A percentile compares a stretch with the other conserved stretches of the same genome.
phyloP scores from a whole-genome alignment of 768 basidiomycete genomes.

The Megacollybia marginata region DNA sequence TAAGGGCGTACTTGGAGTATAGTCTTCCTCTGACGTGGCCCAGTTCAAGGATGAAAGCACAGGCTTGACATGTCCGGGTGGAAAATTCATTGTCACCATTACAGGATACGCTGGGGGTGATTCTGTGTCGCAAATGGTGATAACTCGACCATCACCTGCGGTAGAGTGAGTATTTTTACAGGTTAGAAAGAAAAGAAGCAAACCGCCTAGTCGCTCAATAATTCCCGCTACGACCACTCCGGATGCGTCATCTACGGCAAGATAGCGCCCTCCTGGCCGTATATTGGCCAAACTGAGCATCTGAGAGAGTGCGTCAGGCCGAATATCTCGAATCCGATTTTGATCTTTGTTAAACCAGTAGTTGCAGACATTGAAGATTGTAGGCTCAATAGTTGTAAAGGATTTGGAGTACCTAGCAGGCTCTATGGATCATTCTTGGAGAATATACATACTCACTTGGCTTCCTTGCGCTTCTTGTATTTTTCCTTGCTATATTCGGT shows the following conservation, averaged over 20 bases:
- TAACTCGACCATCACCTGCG: conserved; percentile 69
- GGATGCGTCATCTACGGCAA: conserved; percentile 89
- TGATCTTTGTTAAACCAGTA: conserved; percentile 88
- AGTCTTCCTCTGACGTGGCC: conserved; percentile 78
- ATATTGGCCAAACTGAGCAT: conserved; percentile 80
- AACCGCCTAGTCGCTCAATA: conserved; percentile 82
- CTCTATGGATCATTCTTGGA: background rate
- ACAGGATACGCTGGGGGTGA: conserved; percentile 90
- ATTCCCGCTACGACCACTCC: conserved; percentile 82
- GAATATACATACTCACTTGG: conserved; percentile 56
- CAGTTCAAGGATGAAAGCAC: conserved; percentile 76
- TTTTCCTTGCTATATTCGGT: conserved; percentile 99
- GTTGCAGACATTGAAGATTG: conserved; percentile 78
- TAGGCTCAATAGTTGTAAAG: conserved; percentile 85
- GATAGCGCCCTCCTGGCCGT: conserved; percentile 77
- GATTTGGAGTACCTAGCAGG: conserved; percentile 70
- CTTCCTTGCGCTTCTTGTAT: conserved; percentile 93
- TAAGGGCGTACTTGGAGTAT: conserved; percentile 48
- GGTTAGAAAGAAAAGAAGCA: background rate
- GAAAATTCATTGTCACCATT: conserved; percentile 81
- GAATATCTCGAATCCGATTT: conserved; percentile 71
- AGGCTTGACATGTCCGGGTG: conserved; percentile 39
- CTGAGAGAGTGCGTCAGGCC: conserved; percentile 85
- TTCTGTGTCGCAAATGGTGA: conserved; percentile 84
- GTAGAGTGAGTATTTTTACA: background rate